Evolutionary conservation across 2,329 filamentous ascomycete genomes (phyloP).

Genomic region (Aspergillus sergii): DNA sequence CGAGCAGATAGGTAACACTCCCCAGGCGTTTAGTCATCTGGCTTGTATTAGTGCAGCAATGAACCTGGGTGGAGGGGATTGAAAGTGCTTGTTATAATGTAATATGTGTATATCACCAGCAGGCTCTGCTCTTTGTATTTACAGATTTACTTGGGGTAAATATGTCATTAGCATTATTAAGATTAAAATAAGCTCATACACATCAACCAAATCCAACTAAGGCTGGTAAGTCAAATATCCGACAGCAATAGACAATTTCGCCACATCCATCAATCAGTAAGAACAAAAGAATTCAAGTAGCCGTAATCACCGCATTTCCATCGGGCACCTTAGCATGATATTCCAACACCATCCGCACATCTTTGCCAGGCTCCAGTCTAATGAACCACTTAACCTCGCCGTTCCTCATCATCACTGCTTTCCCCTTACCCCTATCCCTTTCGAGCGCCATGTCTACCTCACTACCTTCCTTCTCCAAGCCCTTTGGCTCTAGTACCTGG

Average conservation of each 20-base stretch:
- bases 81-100: neutral
- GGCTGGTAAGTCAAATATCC: neutral
- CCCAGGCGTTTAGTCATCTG: slow-evolving; percentile 77
- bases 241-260: neutral
- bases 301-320: slow-evolving; percentile 19
- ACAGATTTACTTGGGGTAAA: neutral
- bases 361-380: slow-evolving; percentile 58
- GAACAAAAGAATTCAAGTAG: neutral
- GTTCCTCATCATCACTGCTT: slow-evolving; percentile 55
- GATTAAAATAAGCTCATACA: neutral
- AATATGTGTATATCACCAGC: neutral
- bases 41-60: slow-evolving; percentile 77
- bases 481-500: slow-evolving; percentile 31
- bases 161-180: neutral
- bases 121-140: neutral
- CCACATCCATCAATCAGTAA: neutral
- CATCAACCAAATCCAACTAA: neutral
- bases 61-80: slow-evolving; percentile 56
- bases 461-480: slow-evolving; percentile 31
- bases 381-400: slow-evolving; percentile 65
- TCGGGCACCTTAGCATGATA: slow-evolving; percentile 62
- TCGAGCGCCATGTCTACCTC: slow-evolving; percentile 25
- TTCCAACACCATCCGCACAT: slow-evolving; percentile 61
- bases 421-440: slow-evolving; percentile 58
- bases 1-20: slow-evolving; percentile 78